Percentiles rank a stretch among this genome's conserved stretches.
Evolutionary conservation across 768 basidiomycete genomes (phyloP).

Genomic region (Strobilomyces dryophilus): DNA sequence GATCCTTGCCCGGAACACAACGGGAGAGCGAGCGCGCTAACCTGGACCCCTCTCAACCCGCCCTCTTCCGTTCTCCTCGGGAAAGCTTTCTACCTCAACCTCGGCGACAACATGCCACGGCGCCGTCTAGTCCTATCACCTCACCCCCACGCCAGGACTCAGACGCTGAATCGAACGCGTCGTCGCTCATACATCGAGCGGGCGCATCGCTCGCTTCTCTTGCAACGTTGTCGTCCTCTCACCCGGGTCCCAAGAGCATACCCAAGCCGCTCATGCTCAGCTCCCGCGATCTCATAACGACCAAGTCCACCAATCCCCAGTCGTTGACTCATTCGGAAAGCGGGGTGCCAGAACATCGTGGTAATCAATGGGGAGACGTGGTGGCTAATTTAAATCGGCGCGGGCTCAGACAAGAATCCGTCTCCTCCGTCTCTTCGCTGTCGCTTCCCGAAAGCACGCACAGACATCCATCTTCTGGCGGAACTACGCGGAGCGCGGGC

Average conservation of each 20-base stretch:
- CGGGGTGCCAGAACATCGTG: constrained; percentile 31
- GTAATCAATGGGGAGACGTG: constrained; percentile 48
- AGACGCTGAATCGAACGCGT: constrained; percentile 11
- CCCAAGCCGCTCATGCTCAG: constrained; percentile 67
- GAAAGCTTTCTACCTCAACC: constrained; percentile 48
- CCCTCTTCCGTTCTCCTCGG: constrained; percentile 52
- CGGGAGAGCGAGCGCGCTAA: constrained; percentile 35
- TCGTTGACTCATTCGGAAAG: constrained; percentile 33
- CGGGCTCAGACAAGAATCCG: constrained; percentile 46
- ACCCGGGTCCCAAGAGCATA: constrained; percentile 42
- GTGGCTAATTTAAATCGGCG: constrained; percentile 34
- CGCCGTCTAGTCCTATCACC: constrained; percentile 32
- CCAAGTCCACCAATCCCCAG: constrained; percentile 7
- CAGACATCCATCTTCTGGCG: constrained; percentile 20
- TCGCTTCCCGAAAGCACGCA: constrained; percentile 51
- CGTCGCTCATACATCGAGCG: constrained; percentile 36
- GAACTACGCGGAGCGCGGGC: constrained; percentile 14
- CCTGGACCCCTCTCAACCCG: constrained; percentile 50
- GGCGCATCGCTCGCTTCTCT: constrained; percentile 42
- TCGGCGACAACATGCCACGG: constrained; percentile 24
- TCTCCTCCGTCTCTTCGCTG: constrained; percentile 62
- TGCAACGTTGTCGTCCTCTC: constrained; percentile 35
- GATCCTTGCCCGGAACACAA: constrained; percentile 39
- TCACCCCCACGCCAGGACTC: constrained; percentile 18
- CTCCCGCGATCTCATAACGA: constrained; percentile 43